Conservation (phyloP, 2,329 filamentous ascomycete genomes). For the Akanthomyces lecanii region DNA sequence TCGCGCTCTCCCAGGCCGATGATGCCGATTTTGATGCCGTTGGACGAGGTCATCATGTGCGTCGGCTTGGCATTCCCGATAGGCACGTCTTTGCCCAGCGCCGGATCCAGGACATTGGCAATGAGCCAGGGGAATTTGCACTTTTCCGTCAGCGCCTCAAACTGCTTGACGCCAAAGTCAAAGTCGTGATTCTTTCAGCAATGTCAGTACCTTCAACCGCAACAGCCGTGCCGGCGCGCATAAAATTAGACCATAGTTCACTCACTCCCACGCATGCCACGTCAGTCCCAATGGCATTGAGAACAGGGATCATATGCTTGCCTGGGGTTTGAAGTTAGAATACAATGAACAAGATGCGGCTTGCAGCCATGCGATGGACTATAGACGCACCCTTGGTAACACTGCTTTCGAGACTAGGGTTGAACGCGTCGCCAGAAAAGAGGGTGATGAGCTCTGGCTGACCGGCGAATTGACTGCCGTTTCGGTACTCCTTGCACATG, state of each 20-base stretch:
- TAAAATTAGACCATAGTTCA: conserved; percentile 20
- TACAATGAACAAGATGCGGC: background rate
- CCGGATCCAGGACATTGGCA: conserved; percentile 82
- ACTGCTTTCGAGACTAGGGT: conserved; percentile 82
- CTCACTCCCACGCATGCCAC: conserved; percentile 77
- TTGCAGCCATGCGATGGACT: too few species aligned
- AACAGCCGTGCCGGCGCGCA: background rate
- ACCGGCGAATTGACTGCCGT: conserved; percentile 53
- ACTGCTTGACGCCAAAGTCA: conserved; percentile 84
- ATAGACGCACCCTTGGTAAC: conserved; percentile 68
- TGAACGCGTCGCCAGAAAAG: conserved; percentile 91
- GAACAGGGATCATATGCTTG: conserved; percentile 79
- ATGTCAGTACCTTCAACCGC: background rate
- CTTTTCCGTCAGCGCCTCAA: conserved; percentile 65
- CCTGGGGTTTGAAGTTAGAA: conserved; percentile 35
- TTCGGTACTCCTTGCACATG: conserved; percentile 69
- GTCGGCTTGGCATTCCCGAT: conserved; percentile 74
- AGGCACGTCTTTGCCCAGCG: conserved; percentile 67
- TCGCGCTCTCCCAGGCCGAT: conserved; percentile 84
- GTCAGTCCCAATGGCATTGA: conserved; percentile 74
- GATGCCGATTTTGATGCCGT: conserved; percentile 80
- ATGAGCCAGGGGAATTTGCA: conserved; percentile 87
- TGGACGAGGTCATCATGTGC: conserved; percentile 71
- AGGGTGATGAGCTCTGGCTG: conserved; percentile 69
- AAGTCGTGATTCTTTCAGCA: conserved; percentile 73